Conservation (phyloP, 805 yeast genomes). For the Lipomyces starkeyi region DNA sequence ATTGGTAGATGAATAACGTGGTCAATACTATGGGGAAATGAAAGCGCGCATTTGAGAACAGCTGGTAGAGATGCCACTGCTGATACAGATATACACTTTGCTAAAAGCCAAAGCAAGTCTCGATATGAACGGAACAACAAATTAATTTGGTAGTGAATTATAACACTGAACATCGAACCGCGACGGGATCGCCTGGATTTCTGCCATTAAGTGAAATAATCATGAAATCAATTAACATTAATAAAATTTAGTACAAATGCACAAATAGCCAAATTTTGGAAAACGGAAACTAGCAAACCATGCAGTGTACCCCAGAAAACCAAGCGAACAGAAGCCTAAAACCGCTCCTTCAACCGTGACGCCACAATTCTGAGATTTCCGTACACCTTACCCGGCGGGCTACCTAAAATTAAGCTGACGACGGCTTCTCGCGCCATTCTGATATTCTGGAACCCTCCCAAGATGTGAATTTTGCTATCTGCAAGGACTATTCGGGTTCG, state of each 20-base stretch:
- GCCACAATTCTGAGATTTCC: slow-evolving; percentile 97
- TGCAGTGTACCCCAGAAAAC: background rate
- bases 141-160: background rate
- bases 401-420: slow-evolving; percentile 91
- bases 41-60: background rate
- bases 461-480: slow-evolving; percentile 92
- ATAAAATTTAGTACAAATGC: background rate
- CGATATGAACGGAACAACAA: too few relatives aligned
- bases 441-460: slow-evolving; percentile 96
- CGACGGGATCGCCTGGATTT: background rate
- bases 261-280: background rate
- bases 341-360: slow-evolving; percentile 95
- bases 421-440: slow-evolving; percentile 99
- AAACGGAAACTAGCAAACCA: background rate
- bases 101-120: too few relatives aligned
- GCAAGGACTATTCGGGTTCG: slow-evolving; percentile 98
- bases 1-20: background rate
- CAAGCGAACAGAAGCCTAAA: slow-evolving; percentile 49
- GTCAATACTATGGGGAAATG: too few relatives aligned
- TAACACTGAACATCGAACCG: background rate
- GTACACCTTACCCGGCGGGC: slow-evolving; percentile 98
- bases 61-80: background rate
- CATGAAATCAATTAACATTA: background rate
- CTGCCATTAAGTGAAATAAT: background rate
- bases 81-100: too few relatives aligned